Conservation (phyloP, 202 grass and related monocot species). For the Schoenoplectus tabernaemontani region DNA sequence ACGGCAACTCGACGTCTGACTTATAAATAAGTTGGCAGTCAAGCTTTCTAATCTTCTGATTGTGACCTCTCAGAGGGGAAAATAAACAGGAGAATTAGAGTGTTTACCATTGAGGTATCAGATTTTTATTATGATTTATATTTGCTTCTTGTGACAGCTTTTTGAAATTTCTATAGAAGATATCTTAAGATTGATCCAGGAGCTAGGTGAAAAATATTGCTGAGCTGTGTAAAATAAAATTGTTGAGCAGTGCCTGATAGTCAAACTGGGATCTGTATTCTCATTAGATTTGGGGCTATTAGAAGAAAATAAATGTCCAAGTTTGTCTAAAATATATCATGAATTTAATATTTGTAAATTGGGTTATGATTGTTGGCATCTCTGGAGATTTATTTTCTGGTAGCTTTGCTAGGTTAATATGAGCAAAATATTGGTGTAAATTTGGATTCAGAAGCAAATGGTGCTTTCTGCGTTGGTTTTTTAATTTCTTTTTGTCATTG, state of each 20-base stretch:
- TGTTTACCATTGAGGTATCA: conserved; percentile 9
- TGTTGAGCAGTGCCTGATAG: neutral
- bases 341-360: neutral
- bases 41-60: conserved; percentile 17
- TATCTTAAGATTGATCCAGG: neutral
- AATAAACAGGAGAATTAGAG: neutral
- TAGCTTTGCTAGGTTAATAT: neutral
- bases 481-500: neutral
- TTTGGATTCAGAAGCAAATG: neutral
- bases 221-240: neutral
- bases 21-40: neutral
- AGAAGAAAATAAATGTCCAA: neutral
- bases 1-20: neutral
- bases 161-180: neutral
- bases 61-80: neutral
- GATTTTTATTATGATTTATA: neutral
- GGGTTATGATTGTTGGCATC: neutral
- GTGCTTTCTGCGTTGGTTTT: neutral
- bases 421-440: neutral
- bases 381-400: neutral
- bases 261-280: neutral
- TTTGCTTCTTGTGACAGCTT: neutral
- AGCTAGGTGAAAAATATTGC: neutral
- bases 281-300: neutral
- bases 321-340: neutral